Percentiles rank a stretch among this genome's conserved stretches.
Evolutionary conservation across 2,329 filamentous ascomycete species (phyloP).

Genomic region (Ascochyta clinopodiicola): DNA sequence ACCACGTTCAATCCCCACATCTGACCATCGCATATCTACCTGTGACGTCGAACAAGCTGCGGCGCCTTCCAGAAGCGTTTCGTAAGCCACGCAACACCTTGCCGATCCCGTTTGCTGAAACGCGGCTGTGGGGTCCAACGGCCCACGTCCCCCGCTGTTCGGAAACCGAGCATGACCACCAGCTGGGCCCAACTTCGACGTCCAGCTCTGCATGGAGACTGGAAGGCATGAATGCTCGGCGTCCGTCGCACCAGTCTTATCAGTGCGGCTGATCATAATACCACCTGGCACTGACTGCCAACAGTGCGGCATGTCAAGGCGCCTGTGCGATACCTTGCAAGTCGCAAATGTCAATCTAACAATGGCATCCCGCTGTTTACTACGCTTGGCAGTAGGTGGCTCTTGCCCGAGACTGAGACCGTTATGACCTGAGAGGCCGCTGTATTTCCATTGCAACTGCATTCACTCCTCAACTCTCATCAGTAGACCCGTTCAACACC

Average conservation of each 20-base stretch:
- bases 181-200: neutral
- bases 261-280: constrained; percentile 11
- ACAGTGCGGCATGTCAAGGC: constrained; percentile 1
- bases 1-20: neutral
- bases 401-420: constrained; percentile 9
- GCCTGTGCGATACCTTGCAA: constrained; percentile 17
- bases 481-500: constrained; percentile 15
- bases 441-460: neutral
- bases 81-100: constrained; percentile 11
- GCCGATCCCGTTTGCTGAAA: constrained; percentile 16
- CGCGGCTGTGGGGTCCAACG: constrained; percentile 10
- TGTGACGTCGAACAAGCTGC: constrained; percentile 7
- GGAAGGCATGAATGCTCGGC: constrained; percentile 11
- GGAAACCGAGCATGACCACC: constrained; percentile 16
- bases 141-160: constrained; percentile 19
- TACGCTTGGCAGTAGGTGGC: constrained; percentile 16
- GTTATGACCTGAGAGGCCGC: constrained; percentile 12
- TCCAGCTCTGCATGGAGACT: constrained; percentile 4
- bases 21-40: constrained; percentile 2
- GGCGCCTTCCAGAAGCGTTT: constrained; percentile 10
- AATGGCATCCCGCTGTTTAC: constrained; percentile 10
- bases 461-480: constrained; percentile 6
- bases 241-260: constrained; percentile 12
- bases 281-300: neutral
- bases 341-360: constrained; percentile 10